Base-by-base conservation (phyloP, 2,329 filamentous ascomycete genomes). In the Apiospora pterosperma region DNA sequence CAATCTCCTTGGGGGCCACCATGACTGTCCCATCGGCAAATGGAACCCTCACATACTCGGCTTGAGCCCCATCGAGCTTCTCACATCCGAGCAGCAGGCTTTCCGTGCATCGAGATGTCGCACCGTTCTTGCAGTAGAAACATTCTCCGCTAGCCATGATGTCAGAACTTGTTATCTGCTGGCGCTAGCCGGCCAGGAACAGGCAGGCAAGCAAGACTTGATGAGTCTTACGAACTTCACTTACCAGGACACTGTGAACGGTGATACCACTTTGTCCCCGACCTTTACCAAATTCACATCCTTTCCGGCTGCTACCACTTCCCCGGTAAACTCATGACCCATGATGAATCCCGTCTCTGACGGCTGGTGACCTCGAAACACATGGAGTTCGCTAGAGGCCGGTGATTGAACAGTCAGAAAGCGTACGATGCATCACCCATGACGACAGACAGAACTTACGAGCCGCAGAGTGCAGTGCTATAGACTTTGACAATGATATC, bases 241-340 rank as follows among this genome's bases (percentile, higher is more conserved):
- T 65, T 80, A 91, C 88, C 92, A 95, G 19, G 90, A 93, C 36
- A 86, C 83, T 28, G 93, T 97, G 76, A 97, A 97, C 0, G 94
- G 92, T 28, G 90, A 86, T 23, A 97, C 92, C 36, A 97, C 83
- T 71, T 87, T 87, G 76, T 97, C 93, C 5, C 93, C 93, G 62
- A 90, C 81, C 67, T 88, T 81, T 68, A 97, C 82, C 0, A 83
- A 86, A 71, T 85, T 89, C 58, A 97, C 92, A 2, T 80, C 83
- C 19, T 84, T 79, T 0, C 93, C 93, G 55, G 84, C 80, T 67
- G 91, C 86, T 38, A 89, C 84, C 11, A 97, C 87, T 28, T 83
- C 85, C 5, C 94, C 94, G 2, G 92, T 92, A 74, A 97, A 96
- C 74, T 97, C 94, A 75, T 97, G 94, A 65, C 93, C 92, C 90